A percentile compares a stretch with the other conserved stretches of the same genome.
These are phyloP conservation scores for Arthromyces matolae DNA, from an alignment of 768 basidiomycete genomes.

Conservation along the genomic window DNA sequence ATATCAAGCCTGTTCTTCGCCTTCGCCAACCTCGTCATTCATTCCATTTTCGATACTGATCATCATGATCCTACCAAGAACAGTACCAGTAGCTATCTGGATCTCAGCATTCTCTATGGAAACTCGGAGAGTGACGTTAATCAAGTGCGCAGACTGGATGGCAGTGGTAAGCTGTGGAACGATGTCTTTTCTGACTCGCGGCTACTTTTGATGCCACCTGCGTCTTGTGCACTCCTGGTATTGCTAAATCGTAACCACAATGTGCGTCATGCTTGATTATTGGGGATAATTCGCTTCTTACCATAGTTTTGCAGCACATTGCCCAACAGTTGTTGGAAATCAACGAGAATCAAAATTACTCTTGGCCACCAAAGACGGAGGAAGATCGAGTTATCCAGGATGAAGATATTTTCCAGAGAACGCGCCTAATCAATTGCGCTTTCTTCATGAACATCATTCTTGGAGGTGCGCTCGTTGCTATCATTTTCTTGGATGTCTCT, in stretches of 20 bases:
- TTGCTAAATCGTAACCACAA: conserved; percentile 74
- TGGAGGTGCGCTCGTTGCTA: conserved; percentile 30
- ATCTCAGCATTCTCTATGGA: conserved; percentile 74
- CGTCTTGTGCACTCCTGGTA: conserved; percentile 63
- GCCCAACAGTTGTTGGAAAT: conserved; percentile 63
- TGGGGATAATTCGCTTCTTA: neutral
- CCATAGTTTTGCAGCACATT: conserved; percentile 48
- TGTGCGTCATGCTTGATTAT: conserved; percentile 32
- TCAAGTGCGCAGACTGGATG: conserved; percentile 56
- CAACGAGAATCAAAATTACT: conserved; percentile 58
- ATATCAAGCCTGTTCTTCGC: conserved; percentile 75
- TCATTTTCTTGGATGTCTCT: neutral
- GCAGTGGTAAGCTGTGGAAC: conserved; percentile 60
- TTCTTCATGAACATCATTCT: conserved; percentile 71
- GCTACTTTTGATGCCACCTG: conserved; percentile 69
- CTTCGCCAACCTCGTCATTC: conserved; percentile 74
- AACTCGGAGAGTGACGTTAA: conserved; percentile 44
- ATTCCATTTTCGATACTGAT: conserved; percentile 64
- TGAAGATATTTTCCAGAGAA: conserved; percentile 72
- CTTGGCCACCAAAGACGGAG: conserved; percentile 20
- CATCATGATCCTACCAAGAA: conserved; percentile 50
- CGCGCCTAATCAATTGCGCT: conserved; percentile 70
- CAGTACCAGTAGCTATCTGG: conserved; percentile 68
- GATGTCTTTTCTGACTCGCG: conserved; percentile 71
- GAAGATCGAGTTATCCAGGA: conserved; percentile 46